Conservation (phyloP, 1,139 yeast genomes). For the Geotrichum carabidarum region DNA sequence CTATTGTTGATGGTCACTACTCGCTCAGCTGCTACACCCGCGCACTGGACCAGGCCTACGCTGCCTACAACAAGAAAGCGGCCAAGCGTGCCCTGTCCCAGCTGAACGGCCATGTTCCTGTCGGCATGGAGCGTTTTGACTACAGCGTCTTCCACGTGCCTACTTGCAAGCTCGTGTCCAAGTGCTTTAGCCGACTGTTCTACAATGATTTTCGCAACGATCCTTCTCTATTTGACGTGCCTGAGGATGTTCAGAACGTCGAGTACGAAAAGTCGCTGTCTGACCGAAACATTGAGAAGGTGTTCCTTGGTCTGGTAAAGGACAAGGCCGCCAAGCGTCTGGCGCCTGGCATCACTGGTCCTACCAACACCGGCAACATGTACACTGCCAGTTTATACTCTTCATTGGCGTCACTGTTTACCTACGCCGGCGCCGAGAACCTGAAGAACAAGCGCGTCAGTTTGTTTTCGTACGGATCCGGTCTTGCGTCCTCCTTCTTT, state of each 20-base stretch:
- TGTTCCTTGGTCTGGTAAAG: conserved; percentile 76
- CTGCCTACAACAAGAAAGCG: conserved; percentile 74
- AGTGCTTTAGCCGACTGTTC: conserved; percentile 86
- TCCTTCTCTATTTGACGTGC: conserved; percentile 48
- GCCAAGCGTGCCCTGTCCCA: conserved; percentile 47
- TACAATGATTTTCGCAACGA: conserved; percentile 80
- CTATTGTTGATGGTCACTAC: conserved; percentile 96
- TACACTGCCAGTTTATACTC: conserved; percentile 94
- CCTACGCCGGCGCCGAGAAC: conserved; percentile 65
- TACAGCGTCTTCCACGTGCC: conserved; percentile 98
- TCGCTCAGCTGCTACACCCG: conserved; percentile 90
- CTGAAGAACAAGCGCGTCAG: conserved; percentile 84
- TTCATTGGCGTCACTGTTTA: conserved; percentile 74
- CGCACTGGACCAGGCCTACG: conserved; percentile 86
- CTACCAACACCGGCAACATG: conserved; percentile 98
- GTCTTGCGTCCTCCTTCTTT: conserved; percentile 87
- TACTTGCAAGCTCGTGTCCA: conserved; percentile 89
- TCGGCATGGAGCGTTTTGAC: conserved; percentile 66
- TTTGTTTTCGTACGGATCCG: conserved; percentile 95
- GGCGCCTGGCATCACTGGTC: conserved; percentile 73
- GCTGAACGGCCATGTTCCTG: conserved; percentile 31
- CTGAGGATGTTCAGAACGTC: conserved; percentile 60
- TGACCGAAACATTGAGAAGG: conserved; percentile 79
- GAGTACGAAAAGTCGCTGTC: conserved; percentile 74
- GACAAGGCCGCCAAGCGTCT: conserved; percentile 64